These are phyloP conservation scores for Ramaria sp. DNA, from an alignment of 768 basidiomycete species.

Conservation along the genomic window DNA sequence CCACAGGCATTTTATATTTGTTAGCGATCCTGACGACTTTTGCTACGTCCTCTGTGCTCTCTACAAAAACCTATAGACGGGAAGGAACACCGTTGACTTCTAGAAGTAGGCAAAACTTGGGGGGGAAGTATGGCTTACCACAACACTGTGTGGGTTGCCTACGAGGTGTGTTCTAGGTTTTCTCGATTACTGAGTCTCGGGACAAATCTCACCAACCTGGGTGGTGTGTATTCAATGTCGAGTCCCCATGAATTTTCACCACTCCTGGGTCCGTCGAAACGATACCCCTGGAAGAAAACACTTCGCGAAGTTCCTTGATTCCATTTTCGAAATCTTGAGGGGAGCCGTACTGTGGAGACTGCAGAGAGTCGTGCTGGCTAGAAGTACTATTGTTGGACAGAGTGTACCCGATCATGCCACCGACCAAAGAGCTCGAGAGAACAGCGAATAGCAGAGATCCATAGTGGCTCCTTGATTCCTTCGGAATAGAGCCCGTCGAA, in stretches of 20 bases:
- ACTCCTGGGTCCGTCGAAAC: constrained; percentile 44
- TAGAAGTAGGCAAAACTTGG: neutral
- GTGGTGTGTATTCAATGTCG: constrained; percentile 32
- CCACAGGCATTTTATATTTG: constrained; percentile 67
- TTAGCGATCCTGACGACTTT: constrained; percentile 65
- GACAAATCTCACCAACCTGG: constrained; percentile 26
- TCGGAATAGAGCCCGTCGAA: neutral
- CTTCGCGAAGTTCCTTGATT: constrained; percentile 34
- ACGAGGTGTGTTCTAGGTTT: neutral
- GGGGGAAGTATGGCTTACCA: neutral
- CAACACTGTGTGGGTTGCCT: constrained; percentile 5
- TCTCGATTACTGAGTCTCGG: neutral
- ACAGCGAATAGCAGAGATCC: neutral
- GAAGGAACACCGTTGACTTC: constrained; percentile 19
- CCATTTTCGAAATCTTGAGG: constrained; percentile 41
- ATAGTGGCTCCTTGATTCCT: neutral
- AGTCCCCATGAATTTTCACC: constrained; percentile 43
- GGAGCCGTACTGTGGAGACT: constrained; percentile 33
- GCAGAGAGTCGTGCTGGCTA: neutral
- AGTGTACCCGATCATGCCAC: neutral
- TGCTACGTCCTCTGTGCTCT: constrained; percentile 71
- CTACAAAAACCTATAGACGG: constrained; percentile 49
- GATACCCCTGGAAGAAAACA: constrained; percentile 26
- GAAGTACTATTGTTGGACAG: neutral
- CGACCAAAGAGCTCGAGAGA: neutral